Evolutionary conservation across 1,284 basidiomycete species (phyloP), one percentile per base, ranked within the genome.

Genomic region (Inonotus obliquus): DNA sequence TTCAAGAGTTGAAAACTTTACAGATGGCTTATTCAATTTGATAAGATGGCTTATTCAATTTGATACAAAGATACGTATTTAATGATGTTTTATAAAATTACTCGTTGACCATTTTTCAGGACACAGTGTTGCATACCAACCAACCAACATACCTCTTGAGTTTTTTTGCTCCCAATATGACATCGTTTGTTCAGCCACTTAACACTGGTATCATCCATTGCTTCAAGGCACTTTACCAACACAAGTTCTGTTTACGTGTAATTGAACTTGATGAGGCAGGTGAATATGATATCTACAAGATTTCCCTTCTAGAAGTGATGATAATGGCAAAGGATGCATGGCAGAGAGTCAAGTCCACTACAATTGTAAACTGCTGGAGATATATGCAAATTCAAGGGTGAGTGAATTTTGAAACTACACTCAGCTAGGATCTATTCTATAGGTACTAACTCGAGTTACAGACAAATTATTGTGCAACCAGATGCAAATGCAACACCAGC

Each of bases 251-350:
- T 59, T 32, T 63, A 11, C 62, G 67, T 11, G 71, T 74, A 7
- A 63, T 77, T 39, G 68, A 76, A 25, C 68, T 65, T 7, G 69
- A 77, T 64, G 70, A 74, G 19, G 67, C 65, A n/a, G 70, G 68
- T 25, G 67, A 69, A 10, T 13, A 47, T n/a, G 65, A 76, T 13
- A 72, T 76, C 35, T 77, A 73, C 64, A 70, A 74, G 21, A 71
- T 78, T 48, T 64, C 74, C 61, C 64, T 72, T 4, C 68, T 76
- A 5, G 66, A 72, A 48, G 73, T 65, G 5, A 74, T 78, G 70
- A 59, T 58, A 7, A 67, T 77, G 61, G 68, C 67, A 4, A 52
- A 64, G 17, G 60, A 63, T n/a, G 72, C 73, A 23, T 77, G 75
- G 75, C 23, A 63, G 4, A 54, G 62, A 7, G 67, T 76, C 35